Conservation (phyloP, 345 rosid species). For the Euphorbia lathyris region DNA sequence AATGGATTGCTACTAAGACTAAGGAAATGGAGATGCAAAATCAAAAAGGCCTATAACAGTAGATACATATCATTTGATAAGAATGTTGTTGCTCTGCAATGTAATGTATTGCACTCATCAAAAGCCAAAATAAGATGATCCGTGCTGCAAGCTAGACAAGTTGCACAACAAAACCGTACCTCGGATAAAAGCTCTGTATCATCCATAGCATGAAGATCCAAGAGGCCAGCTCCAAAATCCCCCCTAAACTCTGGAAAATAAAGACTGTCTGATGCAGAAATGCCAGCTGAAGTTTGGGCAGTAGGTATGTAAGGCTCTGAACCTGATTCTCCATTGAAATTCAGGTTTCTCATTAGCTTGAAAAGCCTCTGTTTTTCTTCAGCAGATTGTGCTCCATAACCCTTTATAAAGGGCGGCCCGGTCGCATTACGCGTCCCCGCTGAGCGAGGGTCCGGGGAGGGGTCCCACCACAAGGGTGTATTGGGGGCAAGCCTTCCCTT, state of each 20-base stretch:
- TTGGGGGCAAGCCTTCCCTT: too few species aligned
- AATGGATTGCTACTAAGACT: too few species aligned
- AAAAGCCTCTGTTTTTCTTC: conserved; percentile 97
- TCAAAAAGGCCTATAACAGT: not conserved
- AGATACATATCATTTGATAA: not conserved
- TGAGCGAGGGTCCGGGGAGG: too few species aligned
- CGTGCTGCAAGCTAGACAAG: not conserved
- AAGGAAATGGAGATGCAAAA: not conserved
- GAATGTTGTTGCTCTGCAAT: too few species aligned
- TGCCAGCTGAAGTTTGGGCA: conserved; percentile 57
- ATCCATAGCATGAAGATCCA: conserved; percentile 99
- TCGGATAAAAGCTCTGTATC: conserved; percentile 93
- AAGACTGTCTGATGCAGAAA: conserved; percentile 67
- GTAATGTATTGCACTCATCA: not conserved
- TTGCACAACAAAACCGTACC: conserved; percentile 40
- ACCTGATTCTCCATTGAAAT: conserved; percentile 88
- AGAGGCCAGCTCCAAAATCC: conserved; percentile 96
- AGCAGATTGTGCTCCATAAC: conserved; percentile 94
- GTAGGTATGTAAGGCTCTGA: conserved; percentile 70
- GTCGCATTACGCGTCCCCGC: too few species aligned
- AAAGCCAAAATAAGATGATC: too few species aligned
- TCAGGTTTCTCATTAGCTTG: conserved; percentile 92
- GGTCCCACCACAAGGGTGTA: too few species aligned
- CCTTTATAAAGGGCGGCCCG: too few species aligned
- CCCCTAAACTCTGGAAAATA: conserved; percentile 92